phyloP scores from a whole-genome alignment of 306 rosid genomes.

The Lathyrus oleraceus region DNA sequence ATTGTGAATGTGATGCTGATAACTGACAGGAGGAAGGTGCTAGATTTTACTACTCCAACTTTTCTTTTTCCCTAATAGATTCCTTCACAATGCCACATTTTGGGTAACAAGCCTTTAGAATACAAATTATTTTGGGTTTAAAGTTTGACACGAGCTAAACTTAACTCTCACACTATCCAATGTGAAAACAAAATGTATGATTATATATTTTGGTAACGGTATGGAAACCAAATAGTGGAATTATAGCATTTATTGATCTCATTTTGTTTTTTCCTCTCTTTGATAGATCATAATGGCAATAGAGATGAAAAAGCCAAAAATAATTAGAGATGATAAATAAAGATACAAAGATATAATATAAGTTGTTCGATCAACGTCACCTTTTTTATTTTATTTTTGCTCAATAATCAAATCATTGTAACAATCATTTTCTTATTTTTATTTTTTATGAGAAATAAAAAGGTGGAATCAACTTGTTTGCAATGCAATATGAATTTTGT shows the following conservation, averaged over 20 bases:
- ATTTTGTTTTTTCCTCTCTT: neutral
- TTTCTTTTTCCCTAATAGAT: neutral
- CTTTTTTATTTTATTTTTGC: no score
- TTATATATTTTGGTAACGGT: neutral
- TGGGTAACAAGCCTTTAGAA: neutral
- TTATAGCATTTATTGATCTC: neutral
- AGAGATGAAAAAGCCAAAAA: neutral
- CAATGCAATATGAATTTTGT: neutral
- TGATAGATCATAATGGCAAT: neutral
- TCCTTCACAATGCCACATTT: constrained; percentile 5
- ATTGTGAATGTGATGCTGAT: neutral
- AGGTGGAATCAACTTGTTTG: neutral
- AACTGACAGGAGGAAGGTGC: neutral
- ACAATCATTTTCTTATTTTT: neutral
- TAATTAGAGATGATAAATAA: neutral
- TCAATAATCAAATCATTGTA: no score
- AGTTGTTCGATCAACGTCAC: neutral
- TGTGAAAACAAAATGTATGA: neutral
- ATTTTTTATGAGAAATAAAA: constrained; percentile 2
- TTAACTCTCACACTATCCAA: neutral
- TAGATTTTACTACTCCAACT: constrained; percentile 15
- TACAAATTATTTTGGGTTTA: neutral
- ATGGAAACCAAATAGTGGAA: neutral
- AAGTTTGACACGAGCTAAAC: neutral
- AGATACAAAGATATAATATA: neutral